These are phyloP conservation scores for Eutrema heterophyllum DNA, from an alignment of 345 rosid species.

Conservation along the genomic window DNA sequence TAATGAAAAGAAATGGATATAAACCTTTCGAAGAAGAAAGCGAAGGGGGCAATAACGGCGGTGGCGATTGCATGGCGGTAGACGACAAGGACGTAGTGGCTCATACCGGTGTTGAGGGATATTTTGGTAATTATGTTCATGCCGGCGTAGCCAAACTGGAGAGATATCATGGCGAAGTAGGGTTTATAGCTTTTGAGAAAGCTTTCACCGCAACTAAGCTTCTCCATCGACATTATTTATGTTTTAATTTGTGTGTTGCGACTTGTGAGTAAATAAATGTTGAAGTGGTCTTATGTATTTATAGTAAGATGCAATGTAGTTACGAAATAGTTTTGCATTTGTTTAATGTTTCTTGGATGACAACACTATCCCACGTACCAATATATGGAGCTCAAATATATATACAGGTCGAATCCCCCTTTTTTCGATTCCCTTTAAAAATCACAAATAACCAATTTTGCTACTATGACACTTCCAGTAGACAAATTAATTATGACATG, in stretches of 20 bases:
- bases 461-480: background rate
- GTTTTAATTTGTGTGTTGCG: background rate
- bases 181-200: conserved; percentile 39
- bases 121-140: conserved; percentile 48
- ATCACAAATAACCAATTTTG: background rate
- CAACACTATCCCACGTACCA: background rate
- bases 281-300: conserved; percentile 14
- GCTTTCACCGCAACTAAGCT: too few relatives aligned
- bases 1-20: background rate
- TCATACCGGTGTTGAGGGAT: conserved; percentile 53
- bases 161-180: conserved; percentile 44
- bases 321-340: background rate
- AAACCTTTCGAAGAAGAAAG: conserved; percentile 59
- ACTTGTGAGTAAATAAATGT: background rate
- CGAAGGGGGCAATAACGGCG: conserved; percentile 62
- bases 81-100: conserved; percentile 59
- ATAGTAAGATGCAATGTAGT: conserved; percentile 9
- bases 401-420: background rate
- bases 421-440: background rate
- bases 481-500: background rate
- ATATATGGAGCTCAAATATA: conserved; percentile 14
- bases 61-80: conserved; percentile 68
- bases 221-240: conserved; percentile 15
- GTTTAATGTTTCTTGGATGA: conserved; percentile 15
- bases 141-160: conserved; percentile 60